A percentile compares a stretch with the other conserved stretches of the same genome.
phyloP scores from a whole-genome alignment of 2,329 filamentous ascomycete species.

The Lecanicillium sp. region DNA sequence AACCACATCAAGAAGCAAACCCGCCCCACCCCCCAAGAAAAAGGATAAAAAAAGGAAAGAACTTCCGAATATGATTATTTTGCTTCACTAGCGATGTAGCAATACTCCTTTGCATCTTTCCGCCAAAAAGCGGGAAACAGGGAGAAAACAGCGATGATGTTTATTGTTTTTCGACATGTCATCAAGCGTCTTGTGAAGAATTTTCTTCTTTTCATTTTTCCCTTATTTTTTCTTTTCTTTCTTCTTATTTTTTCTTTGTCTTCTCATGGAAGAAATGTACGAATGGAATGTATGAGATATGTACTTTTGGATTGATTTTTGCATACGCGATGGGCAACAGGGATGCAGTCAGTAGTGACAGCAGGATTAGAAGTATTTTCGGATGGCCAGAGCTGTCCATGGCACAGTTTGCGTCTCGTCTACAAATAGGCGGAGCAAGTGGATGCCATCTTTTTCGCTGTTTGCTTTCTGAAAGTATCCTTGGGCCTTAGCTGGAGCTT shows the following conservation, averaged over 20 bases:
- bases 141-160: constrained; percentile 6
- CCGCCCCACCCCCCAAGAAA: too few species aligned
- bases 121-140: not conserved
- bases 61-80: not conserved
- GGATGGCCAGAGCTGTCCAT: too few species aligned
- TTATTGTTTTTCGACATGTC: constrained; percentile 2
- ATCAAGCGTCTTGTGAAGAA: constrained; percentile 8
- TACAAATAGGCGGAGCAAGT: not conserved
- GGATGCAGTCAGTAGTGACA: not conserved
- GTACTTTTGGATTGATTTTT: constrained; percentile 10
- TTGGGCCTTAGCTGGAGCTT: not conserved
- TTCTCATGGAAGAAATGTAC: constrained; percentile 15
- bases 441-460: constrained; percentile 5
- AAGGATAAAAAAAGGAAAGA: not conserved
- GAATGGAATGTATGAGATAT: constrained; percentile 15
- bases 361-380: too few species aligned
- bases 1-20: not conserved
- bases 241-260: constrained; percentile 10
- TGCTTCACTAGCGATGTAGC: constrained; percentile 8
- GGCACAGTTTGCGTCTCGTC: too few species aligned
- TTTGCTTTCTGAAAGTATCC: constrained; percentile 10
- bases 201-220: not conserved
- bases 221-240: not conserved
- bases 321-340: constrained; percentile 2
- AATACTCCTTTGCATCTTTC: not conserved